Evolutionary conservation across 495 filamentous ascomycete genomes (phyloP).

Genomic region (Margaritispora aquatica): DNA sequence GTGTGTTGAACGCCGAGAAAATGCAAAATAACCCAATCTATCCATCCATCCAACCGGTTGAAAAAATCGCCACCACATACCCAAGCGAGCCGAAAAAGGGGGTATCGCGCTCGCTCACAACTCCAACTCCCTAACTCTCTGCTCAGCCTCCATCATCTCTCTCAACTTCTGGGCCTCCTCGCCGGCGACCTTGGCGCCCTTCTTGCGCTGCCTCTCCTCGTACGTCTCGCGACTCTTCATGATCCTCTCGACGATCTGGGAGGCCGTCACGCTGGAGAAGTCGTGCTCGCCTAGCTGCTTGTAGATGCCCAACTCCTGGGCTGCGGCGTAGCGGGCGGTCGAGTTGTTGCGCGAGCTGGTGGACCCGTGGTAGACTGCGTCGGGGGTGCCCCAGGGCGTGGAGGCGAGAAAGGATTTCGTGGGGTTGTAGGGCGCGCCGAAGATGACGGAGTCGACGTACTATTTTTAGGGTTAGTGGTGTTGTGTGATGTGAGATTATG

Average conservation of each 20-base stretch:
- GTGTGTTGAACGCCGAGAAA: slow-evolving; percentile 4
- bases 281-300: slow-evolving; percentile 63
- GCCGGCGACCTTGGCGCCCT: slow-evolving; percentile 71
- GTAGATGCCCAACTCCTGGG: slow-evolving; percentile 76
- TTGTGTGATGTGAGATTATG: no score
- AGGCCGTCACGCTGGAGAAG: slow-evolving; percentile 84
- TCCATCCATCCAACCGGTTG: no score
- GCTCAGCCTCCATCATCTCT: slow-evolving; percentile 49
- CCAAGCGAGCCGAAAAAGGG: no score
- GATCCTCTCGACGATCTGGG: slow-evolving; percentile 85
- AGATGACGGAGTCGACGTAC: slow-evolving; percentile 82
- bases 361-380: slow-evolving; percentile 89
- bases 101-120: not conserved
- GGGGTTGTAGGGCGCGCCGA: slow-evolving; percentile 83
- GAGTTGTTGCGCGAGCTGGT: slow-evolving; percentile 82
- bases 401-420: slow-evolving; percentile 66
- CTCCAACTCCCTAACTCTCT: slow-evolving; percentile 31
- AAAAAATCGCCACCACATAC: no score
- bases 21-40: no score
- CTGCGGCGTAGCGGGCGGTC: slow-evolving; percentile 79
- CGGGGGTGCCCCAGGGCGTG: slow-evolving; percentile 68
- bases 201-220: slow-evolving; percentile 82
- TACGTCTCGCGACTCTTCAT: slow-evolving; percentile 76
- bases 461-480: no score
- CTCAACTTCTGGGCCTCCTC: slow-evolving; percentile 54